Base-by-base conservation (phyloP, 2,329 filamentous ascomycete species). In the Fusarium zealandicum region DNA sequence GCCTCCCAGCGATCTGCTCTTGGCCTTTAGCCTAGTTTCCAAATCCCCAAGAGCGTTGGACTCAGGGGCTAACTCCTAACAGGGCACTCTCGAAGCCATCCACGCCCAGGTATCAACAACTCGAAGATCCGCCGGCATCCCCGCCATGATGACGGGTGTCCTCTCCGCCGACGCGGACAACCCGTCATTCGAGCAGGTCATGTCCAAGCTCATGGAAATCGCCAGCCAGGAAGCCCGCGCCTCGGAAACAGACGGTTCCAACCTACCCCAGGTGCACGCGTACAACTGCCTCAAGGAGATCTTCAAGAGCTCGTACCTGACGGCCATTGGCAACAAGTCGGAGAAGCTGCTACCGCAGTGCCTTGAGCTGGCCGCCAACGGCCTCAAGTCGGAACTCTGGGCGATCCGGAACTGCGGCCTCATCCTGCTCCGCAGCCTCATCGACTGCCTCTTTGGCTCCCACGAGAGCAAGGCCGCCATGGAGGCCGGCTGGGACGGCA, bases 211-310 rank as follows among this genome's bases (percentile, higher is more conserved):
- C 5, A 82, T 84, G 54, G 70, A 73, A 4, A 86, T 90, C 46
- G 84, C 87, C 6, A 73, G 78, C 18, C 72, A 76, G 17, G 79
- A 83, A 42, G 82, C 82, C 4, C 75, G 71, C 9, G 77, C 82
- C 35, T 78, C 80, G 0, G 80, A 84, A 53, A 85, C 82, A 1
- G 85, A 88, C 52, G 84, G 82, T 25, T 82, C 82, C 2, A 88
- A 89, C 33, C 76, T 98, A 5, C 89, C 92, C 1, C 93, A 99
- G 73, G 95, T 99, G 0, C 95, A 99, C 72, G 92, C 95, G 0
- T 83, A 96, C 69, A 99, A 99, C 70, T 96, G 90, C 56, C 78
- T 99, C 51, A 95, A 95, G 69, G 92, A 96, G 61, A 88, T 96
- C 2, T 95, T 97, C 73, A 93, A 90, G 51, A 92, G 88, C 63